Evolutionary conservation across 164 flowering plant genomes (phyloP).

Genomic region (Hamamelis virginiana): DNA sequence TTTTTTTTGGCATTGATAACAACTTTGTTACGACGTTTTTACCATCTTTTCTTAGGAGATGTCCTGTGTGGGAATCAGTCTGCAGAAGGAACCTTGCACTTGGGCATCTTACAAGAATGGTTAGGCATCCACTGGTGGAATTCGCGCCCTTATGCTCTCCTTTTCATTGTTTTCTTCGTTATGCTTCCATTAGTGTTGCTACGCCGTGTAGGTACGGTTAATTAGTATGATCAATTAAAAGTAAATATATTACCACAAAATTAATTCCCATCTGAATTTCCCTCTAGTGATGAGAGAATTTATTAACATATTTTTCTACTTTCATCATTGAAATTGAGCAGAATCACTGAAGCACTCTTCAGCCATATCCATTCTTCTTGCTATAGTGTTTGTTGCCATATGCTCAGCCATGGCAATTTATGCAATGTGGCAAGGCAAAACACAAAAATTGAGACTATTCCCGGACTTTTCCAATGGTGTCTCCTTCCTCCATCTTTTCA

Average conservation of each 20-base stretch:
- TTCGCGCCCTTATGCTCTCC: conserved; percentile 46
- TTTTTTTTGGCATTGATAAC: not conserved
- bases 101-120: conserved; percentile 88
- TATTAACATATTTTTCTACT: too few species aligned
- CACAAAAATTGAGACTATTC: conserved; percentile 49
- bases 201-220: conserved; percentile 82
- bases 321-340: too few species aligned
- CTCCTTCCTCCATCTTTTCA: conserved; percentile 77
- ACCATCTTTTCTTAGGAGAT: conserved; percentile 59
- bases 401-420: conserved; percentile 64
- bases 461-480: conserved; percentile 45
- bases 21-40: too few species aligned
- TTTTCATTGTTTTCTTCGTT: conserved; percentile 44
- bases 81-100: conserved; percentile 47
- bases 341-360: conserved; percentile 77
- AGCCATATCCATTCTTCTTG: conserved; percentile 74
- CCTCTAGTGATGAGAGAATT: too few species aligned
- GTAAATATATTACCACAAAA: not conserved
- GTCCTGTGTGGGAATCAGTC: conserved; percentile 62
- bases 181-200: conserved; percentile 70
- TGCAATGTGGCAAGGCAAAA: conserved; percentile 59
- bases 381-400: conserved; percentile 77
- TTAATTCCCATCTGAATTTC: not conserved
- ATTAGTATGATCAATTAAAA: conserved; percentile 19
- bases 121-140: conserved; percentile 94